Evolutionary conservation across 352 stramenopile genomes (phyloP).

Genomic region (Globisporangium spiculum): DNA sequence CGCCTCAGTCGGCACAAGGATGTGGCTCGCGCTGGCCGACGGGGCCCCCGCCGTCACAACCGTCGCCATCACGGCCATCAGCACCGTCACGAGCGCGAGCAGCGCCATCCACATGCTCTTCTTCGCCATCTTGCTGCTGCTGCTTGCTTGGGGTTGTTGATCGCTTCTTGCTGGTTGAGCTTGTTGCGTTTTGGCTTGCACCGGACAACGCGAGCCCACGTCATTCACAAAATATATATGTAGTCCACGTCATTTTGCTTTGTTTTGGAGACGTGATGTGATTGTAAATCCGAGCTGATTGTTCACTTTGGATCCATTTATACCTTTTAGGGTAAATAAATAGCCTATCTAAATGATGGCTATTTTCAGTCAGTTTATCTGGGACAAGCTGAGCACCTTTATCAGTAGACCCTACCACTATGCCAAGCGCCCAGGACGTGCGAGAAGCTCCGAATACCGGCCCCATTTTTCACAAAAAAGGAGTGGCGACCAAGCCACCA

Average conservation of each 20-base stretch:
- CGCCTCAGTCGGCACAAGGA: constrained; percentile 62
- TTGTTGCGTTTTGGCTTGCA: neutral
- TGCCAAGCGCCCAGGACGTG: neutral
- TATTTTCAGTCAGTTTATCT: neutral
- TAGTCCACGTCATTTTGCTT: neutral
- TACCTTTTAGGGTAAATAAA: neutral
- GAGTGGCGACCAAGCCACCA: constrained; percentile 9
- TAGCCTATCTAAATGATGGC: neutral
- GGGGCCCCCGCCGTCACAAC: constrained; percentile 24
- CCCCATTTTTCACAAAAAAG: neutral
- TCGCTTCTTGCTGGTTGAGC: constrained; percentile 5
- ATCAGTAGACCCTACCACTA: neutral
- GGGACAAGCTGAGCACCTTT: neutral
- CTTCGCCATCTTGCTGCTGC: constrained; percentile 7
- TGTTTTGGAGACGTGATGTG: too few species aligned
- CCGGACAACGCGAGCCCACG: too few species aligned
- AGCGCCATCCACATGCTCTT: constrained; percentile 33
- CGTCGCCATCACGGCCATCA: constrained; percentile 30
- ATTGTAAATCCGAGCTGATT: too few species aligned
- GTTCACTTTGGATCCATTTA: neutral
- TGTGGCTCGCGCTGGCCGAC: constrained; percentile 70
- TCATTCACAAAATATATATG: neutral
- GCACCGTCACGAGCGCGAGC: constrained; percentile 30
- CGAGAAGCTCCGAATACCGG: neutral
- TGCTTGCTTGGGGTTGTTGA: neutral